These are phyloP conservation scores for Tilletia walkeri DNA, from an alignment of 1,284 basidiomycete species.

Conservation along the genomic window DNA sequence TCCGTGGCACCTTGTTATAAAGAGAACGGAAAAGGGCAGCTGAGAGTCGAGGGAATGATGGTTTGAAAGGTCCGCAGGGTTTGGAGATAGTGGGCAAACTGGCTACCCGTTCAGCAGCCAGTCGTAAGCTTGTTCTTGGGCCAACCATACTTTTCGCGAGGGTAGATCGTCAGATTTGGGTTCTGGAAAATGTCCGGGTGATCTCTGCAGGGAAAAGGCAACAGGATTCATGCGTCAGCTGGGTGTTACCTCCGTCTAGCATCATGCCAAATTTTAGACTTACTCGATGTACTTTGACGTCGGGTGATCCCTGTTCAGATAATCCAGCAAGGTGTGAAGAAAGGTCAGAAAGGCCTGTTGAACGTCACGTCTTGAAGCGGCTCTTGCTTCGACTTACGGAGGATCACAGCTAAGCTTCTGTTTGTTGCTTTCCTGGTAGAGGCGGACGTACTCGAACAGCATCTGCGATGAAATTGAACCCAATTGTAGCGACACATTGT, in stretches of 20 bases:
- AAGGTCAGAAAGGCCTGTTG: background rate
- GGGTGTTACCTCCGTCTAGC: background rate
- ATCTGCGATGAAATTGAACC: background rate
- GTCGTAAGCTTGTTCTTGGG: slow-evolving; percentile 39
- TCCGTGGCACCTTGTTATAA: too few relatives aligned
- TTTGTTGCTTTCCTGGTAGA: slow-evolving; percentile 44
- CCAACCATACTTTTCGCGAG: slow-evolving; percentile 35
- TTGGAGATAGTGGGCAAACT: background rate
- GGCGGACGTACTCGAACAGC: slow-evolving; percentile 43
- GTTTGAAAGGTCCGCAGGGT: too few relatives aligned
- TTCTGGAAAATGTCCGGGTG: slow-evolving; percentile 51
- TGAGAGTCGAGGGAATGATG: too few relatives aligned
- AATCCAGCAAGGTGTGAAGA: background rate
- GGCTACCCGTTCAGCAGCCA: slow-evolving; percentile 29
- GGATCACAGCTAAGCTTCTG: slow-evolving; percentile 43
- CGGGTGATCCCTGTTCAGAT: slow-evolving; percentile 34
- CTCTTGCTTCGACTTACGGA: background rate
- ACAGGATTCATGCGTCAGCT: background rate
- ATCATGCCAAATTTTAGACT: background rate
- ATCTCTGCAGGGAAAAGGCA: slow-evolving; percentile 13
- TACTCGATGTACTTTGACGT: slow-evolving; percentile 46
- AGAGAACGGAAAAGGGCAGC: too few relatives aligned
- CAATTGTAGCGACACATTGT: background rate
- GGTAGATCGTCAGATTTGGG: slow-evolving; percentile 46
- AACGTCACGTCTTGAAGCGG: too few relatives aligned